Percentiles rank a stretch among this genome's conserved stretches.
Evolutionary conservation across 2,329 filamentous ascomycete genomes (phyloP).

Genomic region (Paecilomyces sp.): DNA sequence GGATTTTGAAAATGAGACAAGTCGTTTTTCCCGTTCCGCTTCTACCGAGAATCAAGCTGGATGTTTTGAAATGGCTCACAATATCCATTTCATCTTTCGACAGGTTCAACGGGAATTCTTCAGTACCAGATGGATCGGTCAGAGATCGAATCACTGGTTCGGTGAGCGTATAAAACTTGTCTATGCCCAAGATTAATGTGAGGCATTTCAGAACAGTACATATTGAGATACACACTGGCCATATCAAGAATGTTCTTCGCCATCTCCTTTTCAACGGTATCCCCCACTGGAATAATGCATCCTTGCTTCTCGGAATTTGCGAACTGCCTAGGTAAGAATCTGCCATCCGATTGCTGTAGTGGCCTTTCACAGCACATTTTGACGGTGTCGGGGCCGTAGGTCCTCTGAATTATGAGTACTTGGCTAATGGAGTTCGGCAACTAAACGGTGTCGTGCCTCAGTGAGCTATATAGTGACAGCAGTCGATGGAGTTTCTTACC

Average conservation of each 20-base stretch:
- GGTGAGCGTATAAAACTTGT: slow-evolving; percentile 23
- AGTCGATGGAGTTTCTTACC: background rate
- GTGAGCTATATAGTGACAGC: background rate
- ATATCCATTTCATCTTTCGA: slow-evolving; percentile 19
- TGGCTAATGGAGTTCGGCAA: slow-evolving; percentile 6
- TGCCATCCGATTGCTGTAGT: slow-evolving; percentile 7
- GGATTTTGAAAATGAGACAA: slow-evolving; percentile 22
- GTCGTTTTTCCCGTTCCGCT: slow-evolving; percentile 28
- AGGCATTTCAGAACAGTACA: background rate
- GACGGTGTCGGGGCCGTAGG: slow-evolving; percentile 1
- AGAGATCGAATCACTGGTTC: slow-evolving; percentile 17
- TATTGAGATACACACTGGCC: slow-evolving; percentile 7
- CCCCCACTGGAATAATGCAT: background rate
- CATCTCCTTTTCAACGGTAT: background rate
- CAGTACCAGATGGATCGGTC: slow-evolving; percentile 5
- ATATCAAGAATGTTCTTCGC: slow-evolving; percentile 7
- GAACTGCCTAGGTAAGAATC: slow-evolving; percentile 7
- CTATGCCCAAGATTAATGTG: slow-evolving; percentile 4
- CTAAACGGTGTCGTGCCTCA: background rate
- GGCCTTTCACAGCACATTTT: slow-evolving; percentile 5
- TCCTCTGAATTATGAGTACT: slow-evolving; percentile 5
- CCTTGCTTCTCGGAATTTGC: background rate
- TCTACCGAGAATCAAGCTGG: slow-evolving; percentile 21
- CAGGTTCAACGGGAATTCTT: slow-evolving; percentile 25
- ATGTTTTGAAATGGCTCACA: slow-evolving; percentile 15